Evolutionary conservation across 306 rosid species (phyloP).

Genomic region (Castanopsis chinensis): DNA sequence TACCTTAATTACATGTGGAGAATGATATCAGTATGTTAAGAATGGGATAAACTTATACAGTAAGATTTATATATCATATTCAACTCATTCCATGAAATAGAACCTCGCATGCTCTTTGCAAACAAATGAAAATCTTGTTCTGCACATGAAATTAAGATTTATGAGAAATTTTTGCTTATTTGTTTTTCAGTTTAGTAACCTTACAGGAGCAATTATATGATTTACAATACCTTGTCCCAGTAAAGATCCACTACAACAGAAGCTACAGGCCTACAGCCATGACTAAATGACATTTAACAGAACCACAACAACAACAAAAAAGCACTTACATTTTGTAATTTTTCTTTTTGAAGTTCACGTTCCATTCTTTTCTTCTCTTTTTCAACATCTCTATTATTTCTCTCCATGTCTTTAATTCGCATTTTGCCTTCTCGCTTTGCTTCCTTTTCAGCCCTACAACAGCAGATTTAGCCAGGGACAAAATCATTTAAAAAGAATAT

Average conservation of each 20-base stretch:
- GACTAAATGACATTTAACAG: background rate
- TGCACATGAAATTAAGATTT: background rate
- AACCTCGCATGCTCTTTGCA: background rate
- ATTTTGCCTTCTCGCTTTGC: constrained; percentile 64
- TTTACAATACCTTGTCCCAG: background rate
- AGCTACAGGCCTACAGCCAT: background rate
- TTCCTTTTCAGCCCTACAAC: constrained; percentile 64
- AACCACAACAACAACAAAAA: background rate
- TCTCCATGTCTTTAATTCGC: constrained; percentile 66
- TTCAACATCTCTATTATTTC: constrained; percentile 59
- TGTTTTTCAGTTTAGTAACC: background rate
- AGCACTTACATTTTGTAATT: constrained; percentile 51
- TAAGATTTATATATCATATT: background rate
- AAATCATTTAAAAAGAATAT: too few species aligned
- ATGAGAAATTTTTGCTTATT: background rate
- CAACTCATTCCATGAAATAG: background rate
- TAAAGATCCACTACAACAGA: background rate
- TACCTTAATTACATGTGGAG: background rate
- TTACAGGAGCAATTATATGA: background rate
- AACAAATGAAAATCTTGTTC: background rate
- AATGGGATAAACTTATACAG: background rate
- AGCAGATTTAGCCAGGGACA: background rate
- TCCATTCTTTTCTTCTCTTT: constrained; percentile 57
- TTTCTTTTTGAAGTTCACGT: constrained; percentile 49
- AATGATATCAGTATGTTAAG: background rate